Evolutionary conservation across 2,329 filamentous ascomycete species (phyloP), one percentile per base, ranked within the genome.

Genomic region (Xylariaceae sp.): DNA sequence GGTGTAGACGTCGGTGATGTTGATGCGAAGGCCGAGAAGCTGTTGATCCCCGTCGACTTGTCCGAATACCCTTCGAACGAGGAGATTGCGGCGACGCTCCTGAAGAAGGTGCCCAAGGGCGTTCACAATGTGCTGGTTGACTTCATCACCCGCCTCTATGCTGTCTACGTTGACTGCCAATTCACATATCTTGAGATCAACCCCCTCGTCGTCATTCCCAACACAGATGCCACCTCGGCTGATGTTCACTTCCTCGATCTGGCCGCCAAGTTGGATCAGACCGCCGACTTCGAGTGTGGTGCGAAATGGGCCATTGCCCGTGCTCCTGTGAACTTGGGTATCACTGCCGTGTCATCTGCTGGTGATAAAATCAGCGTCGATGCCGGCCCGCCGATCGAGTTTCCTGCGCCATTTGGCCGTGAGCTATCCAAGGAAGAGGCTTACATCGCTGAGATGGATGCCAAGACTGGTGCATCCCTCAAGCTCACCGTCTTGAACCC

Each of bases 151-250:
- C 86, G 94, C 65, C 82, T 99, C 61, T 99, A 99, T 71, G 94
- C 92, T 64, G 94, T 99, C 76, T 99, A 97, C 68, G 94, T 97
- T 59, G 94, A 99, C 81, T 95, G 89, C 84, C 94, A 99, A 76
- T 99, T 99, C 83, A 97, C 94, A 68, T 99, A 99, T 80, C 90
- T 99, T 64, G 94, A 99, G 77, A 99, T 99, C 81, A 99, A 99
- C 85, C 94, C 94, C 62, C 80, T 99, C 58, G 94, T 99, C 55
- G 94, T 96, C 70, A 92, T 99, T 66, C 94, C 94, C 72, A 97
- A 97, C 73, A 86, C 82, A 60, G 85, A 91, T 64, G 87, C 82
- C 68, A 97, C 92, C 61, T 96, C 90, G 51, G 94, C 94, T 50
- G 87, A 90, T 39, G 94, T 99, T 47, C 83, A 96, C 83, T 99